Conservation (phyloP, 306 rosid genomes). For the Cercis canadensis region DNA sequence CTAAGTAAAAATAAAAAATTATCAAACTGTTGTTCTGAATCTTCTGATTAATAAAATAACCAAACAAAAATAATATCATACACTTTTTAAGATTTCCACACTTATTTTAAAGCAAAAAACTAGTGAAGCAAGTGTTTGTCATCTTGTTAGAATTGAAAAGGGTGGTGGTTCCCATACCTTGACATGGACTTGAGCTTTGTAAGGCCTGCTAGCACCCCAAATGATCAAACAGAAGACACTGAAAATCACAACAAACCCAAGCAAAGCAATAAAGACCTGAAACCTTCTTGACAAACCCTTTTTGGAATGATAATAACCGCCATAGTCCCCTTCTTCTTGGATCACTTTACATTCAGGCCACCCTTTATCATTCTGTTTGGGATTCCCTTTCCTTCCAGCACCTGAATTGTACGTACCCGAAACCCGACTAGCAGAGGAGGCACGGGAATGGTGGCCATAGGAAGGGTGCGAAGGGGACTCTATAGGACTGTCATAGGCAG, state of each 20-base stretch:
- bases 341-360: conserved; percentile 77
- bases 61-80: too few species aligned
- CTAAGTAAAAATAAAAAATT: neutral
- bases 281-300: conserved; percentile 56
- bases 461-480: conserved; percentile 81
- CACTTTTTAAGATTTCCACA: too few species aligned
- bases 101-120: too few species aligned
- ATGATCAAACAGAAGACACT: conserved; percentile 68
- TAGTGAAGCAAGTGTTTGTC: neutral
- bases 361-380: conserved; percentile 54
- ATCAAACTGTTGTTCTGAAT: neutral
- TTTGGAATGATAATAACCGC: conserved; percentile 33
- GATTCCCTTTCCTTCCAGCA: conserved; percentile 41
- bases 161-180: conserved; percentile 52
- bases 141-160: neutral
- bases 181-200: conserved; percentile 55
- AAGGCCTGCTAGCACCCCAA: conserved; percentile 73
- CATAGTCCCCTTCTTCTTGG: conserved; percentile 68
- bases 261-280: conserved; percentile 57
- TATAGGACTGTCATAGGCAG: conserved; percentile 60
- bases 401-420: conserved; percentile 61
- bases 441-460: conserved; percentile 66
- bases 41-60: neutral
- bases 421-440: conserved; percentile 71
- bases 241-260: conserved; percentile 61